Evolutionary conservation across 179 eudicot species (phyloP), one percentile per base, ranked within the genome.

Genomic region (Spergularia azorica): DNA sequence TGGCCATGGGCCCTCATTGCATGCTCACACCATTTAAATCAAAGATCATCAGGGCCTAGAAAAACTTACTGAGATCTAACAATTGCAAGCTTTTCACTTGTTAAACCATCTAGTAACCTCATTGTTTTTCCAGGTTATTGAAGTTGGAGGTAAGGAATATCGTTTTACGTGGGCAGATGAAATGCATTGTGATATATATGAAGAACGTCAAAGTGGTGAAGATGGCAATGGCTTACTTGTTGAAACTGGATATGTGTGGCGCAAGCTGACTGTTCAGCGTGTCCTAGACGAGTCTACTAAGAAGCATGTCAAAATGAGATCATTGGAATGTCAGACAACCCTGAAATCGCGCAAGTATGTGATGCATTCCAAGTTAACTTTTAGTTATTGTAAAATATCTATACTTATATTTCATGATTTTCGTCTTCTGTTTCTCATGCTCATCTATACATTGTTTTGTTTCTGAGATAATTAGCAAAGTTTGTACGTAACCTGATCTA

Each of bases 211-310:
- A 82, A 78, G 89, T 83, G 91, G 94, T 65, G 99, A 91, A 77
- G 94, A 84, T 86, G 95, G 97, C 79, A 89, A 87, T 82, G 95
- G 96, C 70, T 84, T 94, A 83, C 97, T 95, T 76, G 91, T 95
- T 72, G 99, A 94, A 85, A 91, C 98, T 63, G 99, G 99, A 76
- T 83, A 86, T 79, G 90, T 91, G 56, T 94, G 91, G 93, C 96
- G 98, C 81, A 95, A 94, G 89, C 73, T 95, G 86, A 94, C 87
- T 84, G 90, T 89, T 51, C 94, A 91, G 79, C 91, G 99, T 76
- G 86, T 82, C 16, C 82, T 95, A 87, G 99, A 95, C 64, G 98
- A 95, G 76, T 89, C 97, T 52, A 87, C 91, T 54, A 90, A 91
- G 81, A 91, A 94, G 81, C 97, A 91, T 79, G 95, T 95, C 72